Base-by-base conservation (phyloP, 306 rosid genomes). In the Acacia melanoxylon region DNA sequence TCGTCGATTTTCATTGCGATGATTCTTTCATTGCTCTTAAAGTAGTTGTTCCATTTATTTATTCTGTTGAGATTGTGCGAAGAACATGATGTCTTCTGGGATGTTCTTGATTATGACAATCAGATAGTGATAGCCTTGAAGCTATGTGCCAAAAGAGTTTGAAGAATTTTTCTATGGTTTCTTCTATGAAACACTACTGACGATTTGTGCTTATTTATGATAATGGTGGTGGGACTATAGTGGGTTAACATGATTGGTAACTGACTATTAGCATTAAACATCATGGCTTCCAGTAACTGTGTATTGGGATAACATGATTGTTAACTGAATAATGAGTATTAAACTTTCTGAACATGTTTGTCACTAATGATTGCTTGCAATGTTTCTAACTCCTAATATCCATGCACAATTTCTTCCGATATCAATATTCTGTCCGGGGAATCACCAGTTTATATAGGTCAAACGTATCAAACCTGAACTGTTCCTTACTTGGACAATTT, bases 11-110 rank as follows among this genome's bases (percentile, higher is more conserved):
- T 40, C 15, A 61, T 3, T 29, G 63, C n/a, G 85, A 46, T 84
- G 83, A 82, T 89, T 81, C 80, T 84, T 46, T 54, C 42, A 61
- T 76, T 31, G 75, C 58, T 85, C 68, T 85, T 56, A 8, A 41
- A 20, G 56, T 59, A 78, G 72, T 76, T 73, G 54, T 56, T 61
- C 37, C 78, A 10, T 49, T 45, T 13, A 5, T 35, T 35, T 35
- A 5, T 83, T 75, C 65, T 59, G 77, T 61, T 33, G 77, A 12
- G 71, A 80, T 65, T 77, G 74, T 31, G 70, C 29, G 74, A 31
- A 41, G 42, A 48, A 78, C 24, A 72, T 67, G 80, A 68, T 45
- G 52, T 49, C 46, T 27, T 74, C 62, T 81, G 76, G 65, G 85
- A 59, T 75, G 56, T 84, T 80, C 76, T 68, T 68, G 68, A 77